Percentiles rank a stretch among this genome's conserved stretches.
These are phyloP conservation scores for Talaromyces borbonicus DNA, from an alignment of 495 filamentous ascomycete species.

Conservation along the genomic window DNA sequence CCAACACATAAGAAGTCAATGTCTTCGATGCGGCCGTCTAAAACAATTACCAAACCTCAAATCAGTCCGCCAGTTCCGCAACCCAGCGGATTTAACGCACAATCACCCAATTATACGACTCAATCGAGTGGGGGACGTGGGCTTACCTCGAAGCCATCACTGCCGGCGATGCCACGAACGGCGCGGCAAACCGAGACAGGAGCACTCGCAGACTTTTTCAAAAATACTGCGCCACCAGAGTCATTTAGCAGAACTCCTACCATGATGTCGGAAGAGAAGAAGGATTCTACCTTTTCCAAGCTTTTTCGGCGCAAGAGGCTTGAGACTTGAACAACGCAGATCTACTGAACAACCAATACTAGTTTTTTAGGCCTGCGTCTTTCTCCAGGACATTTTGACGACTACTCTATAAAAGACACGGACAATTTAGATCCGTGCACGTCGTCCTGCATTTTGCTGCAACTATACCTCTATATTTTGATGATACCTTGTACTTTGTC, in stretches of 20 bases:
- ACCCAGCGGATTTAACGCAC: slow-evolving; percentile 8
- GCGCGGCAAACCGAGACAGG: slow-evolving; percentile 42
- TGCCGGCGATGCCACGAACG: slow-evolving; percentile 11
- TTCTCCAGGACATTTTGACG: no score
- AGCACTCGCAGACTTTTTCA: slow-evolving; percentile 73
- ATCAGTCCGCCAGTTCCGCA: slow-evolving; percentile 5
- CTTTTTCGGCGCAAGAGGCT: slow-evolving; percentile 39
- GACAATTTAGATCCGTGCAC: neutral
- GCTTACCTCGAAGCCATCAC: slow-evolving; percentile 10
- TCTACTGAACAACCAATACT: slow-evolving; percentile 4
- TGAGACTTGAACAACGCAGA: slow-evolving; percentile 16
- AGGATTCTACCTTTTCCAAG: slow-evolving; percentile 20
- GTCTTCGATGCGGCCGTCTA: slow-evolving; percentile 24
- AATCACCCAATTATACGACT: slow-evolving; percentile 27
- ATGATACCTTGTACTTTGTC: slow-evolving; percentile 4
- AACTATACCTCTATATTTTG: neutral
- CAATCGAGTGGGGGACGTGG: slow-evolving; percentile 32
- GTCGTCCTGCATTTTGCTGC: neutral
- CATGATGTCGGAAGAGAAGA: slow-evolving; percentile 18
- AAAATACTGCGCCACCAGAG: slow-evolving; percentile 62
- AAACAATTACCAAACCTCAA: slow-evolving; percentile 3
- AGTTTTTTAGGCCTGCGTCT: no score
- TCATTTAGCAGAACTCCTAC: slow-evolving; percentile 13
- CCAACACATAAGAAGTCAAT: slow-evolving; percentile 23
- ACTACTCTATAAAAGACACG: no score